Percentiles rank a stretch among this genome's conserved stretches.
Conservation (phyloP, 108 stramenopile species). For the Skeletonema grethae region DNA sequence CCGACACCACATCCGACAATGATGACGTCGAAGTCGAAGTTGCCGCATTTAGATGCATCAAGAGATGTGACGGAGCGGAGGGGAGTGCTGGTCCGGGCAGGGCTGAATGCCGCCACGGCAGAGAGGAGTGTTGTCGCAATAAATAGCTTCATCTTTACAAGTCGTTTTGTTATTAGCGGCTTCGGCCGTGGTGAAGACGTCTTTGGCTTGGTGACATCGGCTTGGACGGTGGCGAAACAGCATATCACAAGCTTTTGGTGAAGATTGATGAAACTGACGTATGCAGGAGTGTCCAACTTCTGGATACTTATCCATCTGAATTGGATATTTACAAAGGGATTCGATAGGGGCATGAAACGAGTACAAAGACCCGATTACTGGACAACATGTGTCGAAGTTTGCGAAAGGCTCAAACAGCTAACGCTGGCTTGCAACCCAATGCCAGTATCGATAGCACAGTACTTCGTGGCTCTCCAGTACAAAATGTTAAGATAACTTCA, state of each 20-base stretch:
- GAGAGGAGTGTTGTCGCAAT: slow-evolving; percentile 33
- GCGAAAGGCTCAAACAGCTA: too few species aligned
- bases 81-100: slow-evolving; percentile 8
- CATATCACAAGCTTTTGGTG: not conserved
- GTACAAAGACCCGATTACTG: not conserved
- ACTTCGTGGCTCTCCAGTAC: too few species aligned
- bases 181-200: not conserved
- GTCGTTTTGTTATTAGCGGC: not conserved
- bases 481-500: too few species aligned
- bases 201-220: not conserved
- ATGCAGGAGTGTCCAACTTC: not conserved
- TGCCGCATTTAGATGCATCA: slow-evolving; percentile 47
- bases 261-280: not conserved
- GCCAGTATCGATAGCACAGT: too few species aligned
- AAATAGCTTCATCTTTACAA: slow-evolving; percentile 15
- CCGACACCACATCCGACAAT: slow-evolving; percentile 98
- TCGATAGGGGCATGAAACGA: not conserved
- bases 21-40: slow-evolving; percentile 87
- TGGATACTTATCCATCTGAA: not conserved
- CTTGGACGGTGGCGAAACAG: not conserved
- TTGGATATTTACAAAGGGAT: too few species aligned
- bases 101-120: slow-evolving; percentile 19
- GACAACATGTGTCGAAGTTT: too few species aligned
- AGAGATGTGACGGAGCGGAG: slow-evolving; percentile 16
- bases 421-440: too few species aligned